phyloP scores from a whole-genome alignment of 768 basidiomycete species.

The Infundibulicybe gibba region DNA sequence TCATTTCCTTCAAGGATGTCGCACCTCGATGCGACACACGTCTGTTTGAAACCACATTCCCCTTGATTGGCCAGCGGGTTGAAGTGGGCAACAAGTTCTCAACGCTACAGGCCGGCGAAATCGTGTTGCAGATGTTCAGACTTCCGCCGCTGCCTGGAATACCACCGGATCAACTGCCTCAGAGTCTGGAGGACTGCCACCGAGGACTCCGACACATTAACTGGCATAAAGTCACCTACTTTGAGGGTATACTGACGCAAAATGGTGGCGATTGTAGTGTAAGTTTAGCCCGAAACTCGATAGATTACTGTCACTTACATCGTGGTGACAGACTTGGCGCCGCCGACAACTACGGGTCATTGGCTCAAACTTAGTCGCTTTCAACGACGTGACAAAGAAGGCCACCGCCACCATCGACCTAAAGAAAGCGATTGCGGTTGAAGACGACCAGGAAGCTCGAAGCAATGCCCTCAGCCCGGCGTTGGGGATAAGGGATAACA shows the following conservation, averaged over 20 bases:
- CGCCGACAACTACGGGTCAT: slow-evolving; percentile 81
- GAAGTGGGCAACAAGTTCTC: slow-evolving; percentile 56
- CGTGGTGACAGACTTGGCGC: slow-evolving; percentile 61
- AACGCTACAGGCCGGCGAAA: slow-evolving; percentile 77
- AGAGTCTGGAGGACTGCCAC: slow-evolving; percentile 90
- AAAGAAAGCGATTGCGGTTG: slow-evolving; percentile 73
- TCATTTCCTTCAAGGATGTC: slow-evolving; percentile 87
- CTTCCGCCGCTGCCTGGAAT: slow-evolving; percentile 88
- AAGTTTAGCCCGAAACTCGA: slow-evolving; percentile 24
- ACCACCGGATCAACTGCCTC: slow-evolving; percentile 72
- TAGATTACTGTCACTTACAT: slow-evolving; percentile 6
- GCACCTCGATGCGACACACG: slow-evolving; percentile 79
- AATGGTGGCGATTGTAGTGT: slow-evolving; percentile 91
- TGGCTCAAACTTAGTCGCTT: slow-evolving; percentile 83
- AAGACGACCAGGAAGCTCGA: slow-evolving; percentile 70
- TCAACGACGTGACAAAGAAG: slow-evolving; percentile 91
- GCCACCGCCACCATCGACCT: slow-evolving; percentile 89
- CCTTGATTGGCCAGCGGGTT: slow-evolving; percentile 72
- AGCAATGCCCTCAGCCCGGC: slow-evolving; percentile 41
- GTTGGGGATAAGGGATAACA: slow-evolving; percentile 30
- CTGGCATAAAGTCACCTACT: slow-evolving; percentile 94
- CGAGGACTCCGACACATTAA: slow-evolving; percentile 85
- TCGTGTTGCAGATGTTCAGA: slow-evolving; percentile 87
- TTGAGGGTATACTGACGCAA: slow-evolving; percentile 91
- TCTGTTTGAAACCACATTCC: slow-evolving; percentile 79